These are phyloP conservation scores for Asterophora parasitica DNA, from an alignment of 768 basidiomycete species.

Conservation along the genomic window DNA sequence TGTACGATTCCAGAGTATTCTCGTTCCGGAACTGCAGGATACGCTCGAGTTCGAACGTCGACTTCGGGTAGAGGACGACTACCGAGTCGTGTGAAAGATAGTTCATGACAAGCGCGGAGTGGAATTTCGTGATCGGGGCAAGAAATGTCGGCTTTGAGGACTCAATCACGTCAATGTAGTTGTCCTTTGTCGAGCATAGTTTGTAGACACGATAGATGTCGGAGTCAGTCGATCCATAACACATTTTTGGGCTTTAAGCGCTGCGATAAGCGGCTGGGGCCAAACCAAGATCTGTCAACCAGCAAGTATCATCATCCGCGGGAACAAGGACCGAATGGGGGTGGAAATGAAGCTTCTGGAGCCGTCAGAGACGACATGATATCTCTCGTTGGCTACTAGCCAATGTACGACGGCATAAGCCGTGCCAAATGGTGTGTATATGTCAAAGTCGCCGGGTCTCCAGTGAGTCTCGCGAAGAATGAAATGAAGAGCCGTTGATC, in stretches of 20 bases:
- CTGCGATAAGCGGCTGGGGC: neutral
- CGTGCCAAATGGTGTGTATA: slow-evolving; percentile 12
- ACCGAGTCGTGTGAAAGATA: slow-evolving; percentile 9
- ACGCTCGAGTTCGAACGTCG: slow-evolving; percentile 10
- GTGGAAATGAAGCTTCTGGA: slow-evolving; percentile 8
- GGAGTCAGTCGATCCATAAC: slow-evolving; percentile 3
- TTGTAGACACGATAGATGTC: slow-evolving; percentile 13
- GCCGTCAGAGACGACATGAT: slow-evolving; percentile 9
- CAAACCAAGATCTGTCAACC: slow-evolving; percentile 1
- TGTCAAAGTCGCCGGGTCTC: slow-evolving; percentile 11
- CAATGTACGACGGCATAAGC: slow-evolving; percentile 10
- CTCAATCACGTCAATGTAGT: slow-evolving; percentile 12
- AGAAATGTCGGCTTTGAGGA: slow-evolving; percentile 9
- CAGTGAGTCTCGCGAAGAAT: slow-evolving; percentile 13
- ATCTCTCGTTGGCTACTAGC: slow-evolving; percentile 6
- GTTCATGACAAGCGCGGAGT: slow-evolving; percentile 15
- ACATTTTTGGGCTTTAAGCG: neutral
- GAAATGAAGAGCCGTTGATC: slow-evolving; percentile 11
- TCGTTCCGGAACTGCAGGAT: slow-evolving; percentile 6
- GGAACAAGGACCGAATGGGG: slow-evolving; percentile 2
- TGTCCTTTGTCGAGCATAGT: slow-evolving; percentile 1
- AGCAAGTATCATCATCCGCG: neutral
- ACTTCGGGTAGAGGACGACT: slow-evolving; percentile 8
- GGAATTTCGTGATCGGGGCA: slow-evolving; percentile 12
- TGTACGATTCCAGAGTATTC: slow-evolving; percentile 4